Percentiles rank a stretch among this genome's conserved stretches.
Evolutionary conservation across 208 protist genomes (phyloP).

Genomic region (Wallacemonas collosoma): DNA sequence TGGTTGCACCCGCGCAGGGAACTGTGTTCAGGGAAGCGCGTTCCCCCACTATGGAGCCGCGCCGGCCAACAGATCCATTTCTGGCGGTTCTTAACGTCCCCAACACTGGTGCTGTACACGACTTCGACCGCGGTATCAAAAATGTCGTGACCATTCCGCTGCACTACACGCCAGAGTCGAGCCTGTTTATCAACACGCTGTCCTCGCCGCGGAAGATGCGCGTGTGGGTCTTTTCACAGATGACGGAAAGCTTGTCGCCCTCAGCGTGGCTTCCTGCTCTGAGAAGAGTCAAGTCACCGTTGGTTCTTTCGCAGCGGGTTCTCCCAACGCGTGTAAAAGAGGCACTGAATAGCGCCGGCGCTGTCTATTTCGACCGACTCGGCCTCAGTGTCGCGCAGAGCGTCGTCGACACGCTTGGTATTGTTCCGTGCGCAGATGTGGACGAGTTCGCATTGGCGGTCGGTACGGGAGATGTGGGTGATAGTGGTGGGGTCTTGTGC

Average conservation of each 20-base stretch:
- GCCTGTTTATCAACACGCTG: conserved; percentile 4
- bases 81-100: no score
- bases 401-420: neutral
- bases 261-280: neutral
- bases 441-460: conserved; percentile 6
- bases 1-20: no score
- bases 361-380: conserved; percentile 19
- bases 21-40: no score
- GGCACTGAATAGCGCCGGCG: neutral
- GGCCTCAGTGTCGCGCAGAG: neutral
- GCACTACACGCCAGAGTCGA: neutral
- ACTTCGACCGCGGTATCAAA: no score
- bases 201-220: neutral
- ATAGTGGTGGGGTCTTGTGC: no score
- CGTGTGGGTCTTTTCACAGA: neutral
- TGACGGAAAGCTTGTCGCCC: neutral
- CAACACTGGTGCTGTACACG: no score
- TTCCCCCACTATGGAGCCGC: no score
- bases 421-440: neutral
- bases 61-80: no score
- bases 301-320: neutral
- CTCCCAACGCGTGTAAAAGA: conserved; percentile 15
- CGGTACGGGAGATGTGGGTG: neutral
- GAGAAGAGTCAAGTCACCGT: neutral
- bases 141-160: neutral